Base-by-base conservation (phyloP, 768 basidiomycete species). In the Leccinum rimulosum region DNA sequence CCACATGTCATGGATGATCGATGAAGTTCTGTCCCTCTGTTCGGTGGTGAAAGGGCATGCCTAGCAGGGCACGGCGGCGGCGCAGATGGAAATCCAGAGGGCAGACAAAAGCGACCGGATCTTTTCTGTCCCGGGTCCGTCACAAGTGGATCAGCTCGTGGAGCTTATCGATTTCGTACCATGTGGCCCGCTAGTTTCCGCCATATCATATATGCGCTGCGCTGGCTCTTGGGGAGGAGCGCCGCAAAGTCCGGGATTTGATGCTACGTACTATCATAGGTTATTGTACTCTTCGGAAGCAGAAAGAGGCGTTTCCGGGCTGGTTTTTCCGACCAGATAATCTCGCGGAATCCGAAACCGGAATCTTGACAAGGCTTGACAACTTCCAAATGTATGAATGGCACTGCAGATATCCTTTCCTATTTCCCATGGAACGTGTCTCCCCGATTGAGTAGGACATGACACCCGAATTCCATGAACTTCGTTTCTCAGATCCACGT, bases 211-310 rank as follows among this genome's bases (percentile, higher is more conserved):
- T 22, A 45, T 45, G 43, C 43, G 43, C 19, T 45, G 43, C 43
- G 45, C 27, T 36, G 27, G 30, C 36, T 45, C 30, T 45, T 19
- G 43, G n/a, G 51, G 43, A 43, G 36, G 17, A 55, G 50, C 52
- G 33, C 69, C 69, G 68, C 64, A 70, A 70, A 71, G 70, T 65
- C 70, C 70, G 68, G 68, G 63, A 63, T 61, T 48, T 54, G 60
- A 59, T 61, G 49, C 53, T 57, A 48, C 15, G 50, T 36, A 19
- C 25, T 25, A 25, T 25, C 22, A 22, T 22, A 22, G 25, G 25
- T 25, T 25, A 25, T 25, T 45, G 19, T 19, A 19, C 43, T 45
- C 47, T 55, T 55, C 55, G 47, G 57, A 28, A 54, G 55, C 47
- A 57, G 52, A 56, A 53, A 27, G 30, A 36, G 56, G 59, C 47